phyloP scores from a whole-genome alignment of 768 basidiomycete genomes.

The Amanita phalloides region DNA sequence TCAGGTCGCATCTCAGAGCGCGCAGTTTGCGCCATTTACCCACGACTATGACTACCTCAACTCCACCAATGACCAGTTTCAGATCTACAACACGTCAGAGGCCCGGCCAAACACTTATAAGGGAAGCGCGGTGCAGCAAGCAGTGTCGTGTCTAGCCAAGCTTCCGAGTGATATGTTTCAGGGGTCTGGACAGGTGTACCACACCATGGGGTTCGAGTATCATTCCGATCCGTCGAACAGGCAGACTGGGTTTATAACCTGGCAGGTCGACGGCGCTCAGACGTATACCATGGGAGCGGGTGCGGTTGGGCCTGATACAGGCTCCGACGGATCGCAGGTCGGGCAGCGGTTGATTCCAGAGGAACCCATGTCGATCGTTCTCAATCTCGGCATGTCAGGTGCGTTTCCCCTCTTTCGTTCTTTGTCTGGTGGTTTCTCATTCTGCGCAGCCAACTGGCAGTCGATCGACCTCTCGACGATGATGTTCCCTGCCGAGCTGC shows the following conservation, averaged over 20 bases:
- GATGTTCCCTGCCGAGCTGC: slow-evolving; percentile 60
- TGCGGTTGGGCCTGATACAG: slow-evolving; percentile 35
- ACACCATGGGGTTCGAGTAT: slow-evolving; percentile 62
- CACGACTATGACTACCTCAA: slow-evolving; percentile 30
- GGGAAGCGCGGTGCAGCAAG: slow-evolving; percentile 52
- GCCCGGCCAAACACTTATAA: slow-evolving; percentile 24
- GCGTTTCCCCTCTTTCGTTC: not conserved
- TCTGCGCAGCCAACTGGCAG: slow-evolving; percentile 51
- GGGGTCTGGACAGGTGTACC: slow-evolving; percentile 41
- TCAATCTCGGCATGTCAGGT: slow-evolving; percentile 58
- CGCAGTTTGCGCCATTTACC: slow-evolving; percentile 54
- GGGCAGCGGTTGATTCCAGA: slow-evolving; percentile 47
- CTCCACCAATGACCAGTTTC: slow-evolving; percentile 20
- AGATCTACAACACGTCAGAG: slow-evolving; percentile 16
- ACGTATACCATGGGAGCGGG: slow-evolving; percentile 40
- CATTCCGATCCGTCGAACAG: slow-evolving; percentile 49
- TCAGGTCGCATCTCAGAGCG: slow-evolving; percentile 62
- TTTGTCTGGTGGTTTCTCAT: not conserved
- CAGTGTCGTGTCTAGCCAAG: slow-evolving; percentile 34
- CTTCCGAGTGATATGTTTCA: slow-evolving; percentile 46
- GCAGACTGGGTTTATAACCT: slow-evolving; percentile 56
- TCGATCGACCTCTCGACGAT: slow-evolving; percentile 40
- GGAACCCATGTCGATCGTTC: slow-evolving; percentile 49
- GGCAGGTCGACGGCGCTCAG: slow-evolving; percentile 52
- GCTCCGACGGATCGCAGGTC: slow-evolving; percentile 32